Conservation (phyloP, 495 filamentous ascomycete genomes). For the Talaromyces borbonicus region DNA sequence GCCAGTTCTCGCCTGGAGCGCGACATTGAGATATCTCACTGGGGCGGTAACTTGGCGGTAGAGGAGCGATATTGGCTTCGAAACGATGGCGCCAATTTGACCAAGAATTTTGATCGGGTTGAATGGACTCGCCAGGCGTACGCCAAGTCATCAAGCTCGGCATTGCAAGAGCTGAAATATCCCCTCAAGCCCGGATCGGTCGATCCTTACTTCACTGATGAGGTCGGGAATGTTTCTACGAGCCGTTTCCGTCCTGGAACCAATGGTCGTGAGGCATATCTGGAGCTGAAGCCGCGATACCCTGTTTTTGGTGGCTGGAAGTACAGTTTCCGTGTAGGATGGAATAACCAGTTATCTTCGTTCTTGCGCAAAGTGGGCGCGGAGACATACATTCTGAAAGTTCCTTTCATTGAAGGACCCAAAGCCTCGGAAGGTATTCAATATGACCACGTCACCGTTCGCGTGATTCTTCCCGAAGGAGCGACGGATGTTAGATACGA, state of each 20-base stretch:
- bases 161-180: constrained; percentile 72
- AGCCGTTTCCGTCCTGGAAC: constrained; percentile 74
- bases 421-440: constrained; percentile 73
- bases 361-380: constrained; percentile 56
- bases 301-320: constrained; percentile 96
- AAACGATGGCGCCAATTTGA: constrained; percentile 77
- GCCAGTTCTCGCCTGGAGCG: constrained; percentile 69
- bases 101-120: constrained; percentile 77
- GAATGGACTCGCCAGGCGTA: constrained; percentile 42
- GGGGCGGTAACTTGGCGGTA: constrained; percentile 90
- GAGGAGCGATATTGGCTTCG: constrained; percentile 88
- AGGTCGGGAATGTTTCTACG: constrained; percentile 94
- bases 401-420: constrained; percentile 92
- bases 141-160: constrained; percentile 53
- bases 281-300: constrained; percentile 88
- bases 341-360: constrained; percentile 72
- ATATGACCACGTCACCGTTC: constrained; percentile 71
- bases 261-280: constrained; percentile 56
- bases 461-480: constrained; percentile 83
- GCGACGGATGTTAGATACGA: constrained; percentile 61
- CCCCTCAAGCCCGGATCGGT: constrained; percentile 67
- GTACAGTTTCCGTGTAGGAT: constrained; percentile 89
- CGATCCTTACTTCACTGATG: constrained; percentile 90
- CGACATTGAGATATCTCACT: constrained; percentile 91
- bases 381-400: constrained; percentile 73